Evolutionary conservation across 768 basidiomycete genomes (phyloP).

Genomic region (Termitomyces sp.): DNA sequence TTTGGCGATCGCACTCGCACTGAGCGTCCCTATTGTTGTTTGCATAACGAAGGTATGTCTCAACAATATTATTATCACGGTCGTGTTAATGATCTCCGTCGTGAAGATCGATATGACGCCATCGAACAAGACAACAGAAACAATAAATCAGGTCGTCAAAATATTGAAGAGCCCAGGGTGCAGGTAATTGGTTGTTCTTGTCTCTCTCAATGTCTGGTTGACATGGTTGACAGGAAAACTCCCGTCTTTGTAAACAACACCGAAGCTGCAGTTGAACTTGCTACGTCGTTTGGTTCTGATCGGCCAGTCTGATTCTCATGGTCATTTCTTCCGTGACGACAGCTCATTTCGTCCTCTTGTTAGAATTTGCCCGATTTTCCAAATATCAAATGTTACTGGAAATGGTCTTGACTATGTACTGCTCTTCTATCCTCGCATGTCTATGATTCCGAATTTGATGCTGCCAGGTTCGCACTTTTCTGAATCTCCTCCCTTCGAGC

Average conservation of each 20-base stretch:
- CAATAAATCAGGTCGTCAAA: slow-evolving; percentile 87
- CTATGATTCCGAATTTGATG: background rate
- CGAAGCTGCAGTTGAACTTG: slow-evolving; percentile 77
- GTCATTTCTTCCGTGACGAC: background rate
- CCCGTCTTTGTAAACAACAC: slow-evolving; percentile 81
- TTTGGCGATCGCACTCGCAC: slow-evolving; percentile 87
- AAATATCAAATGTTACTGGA: slow-evolving; percentile 93
- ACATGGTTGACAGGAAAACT: slow-evolving; percentile 53
- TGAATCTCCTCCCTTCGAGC: slow-evolving; percentile 87
- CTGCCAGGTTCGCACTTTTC: slow-evolving; percentile 72
- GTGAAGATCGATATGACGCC: slow-evolving; percentile 95
- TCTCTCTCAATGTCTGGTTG: background rate
- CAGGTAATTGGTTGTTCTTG: slow-evolving; percentile 41
- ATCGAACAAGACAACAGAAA: slow-evolving; percentile 84
- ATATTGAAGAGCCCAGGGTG: slow-evolving; percentile 92
- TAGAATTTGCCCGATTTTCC: slow-evolving; percentile 88
- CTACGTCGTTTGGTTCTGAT: slow-evolving; percentile 68
- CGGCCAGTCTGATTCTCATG: slow-evolving; percentile 35
- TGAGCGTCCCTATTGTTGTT: slow-evolving; percentile 89
- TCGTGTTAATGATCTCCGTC: background rate
- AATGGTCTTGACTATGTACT: slow-evolving; percentile 75
- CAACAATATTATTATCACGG: background rate
- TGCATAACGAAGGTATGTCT: slow-evolving; percentile 83
- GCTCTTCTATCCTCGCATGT: background rate
- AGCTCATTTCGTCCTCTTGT: slow-evolving; percentile 3